Evolutionary conservation across 495 filamentous ascomycete genomes (phyloP), one percentile per base, ranked within the genome.

Genomic region (Penicillium chermesinum): DNA sequence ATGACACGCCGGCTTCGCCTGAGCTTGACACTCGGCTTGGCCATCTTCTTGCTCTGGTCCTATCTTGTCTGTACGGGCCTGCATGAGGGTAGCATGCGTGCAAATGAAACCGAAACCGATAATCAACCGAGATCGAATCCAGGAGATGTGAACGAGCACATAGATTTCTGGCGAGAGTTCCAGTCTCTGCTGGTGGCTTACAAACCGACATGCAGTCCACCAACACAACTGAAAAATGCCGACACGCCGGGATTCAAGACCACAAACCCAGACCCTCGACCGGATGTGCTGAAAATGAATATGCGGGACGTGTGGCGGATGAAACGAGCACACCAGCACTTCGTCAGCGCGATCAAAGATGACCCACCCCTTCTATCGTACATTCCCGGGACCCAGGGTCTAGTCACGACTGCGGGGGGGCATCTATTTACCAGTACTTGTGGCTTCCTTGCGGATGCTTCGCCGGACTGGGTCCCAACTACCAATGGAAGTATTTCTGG

Each of bases 401-500:
- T 80, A 34, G 75, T 80, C 2, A 64, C 62, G 0, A 67, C 66
- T 10, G 62, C 65, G 1, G 64, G 64, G 25, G n/a, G 66, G 66
- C 0, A 32, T 61, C 30, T 69, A 70, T 38, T 48, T 74, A n/a
- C 69, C 71, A 1, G 62, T 69, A 0, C 50, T 72, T 19, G 57
- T 80, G 10, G 68, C 76, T 5, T 72, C 74, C 2, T 46, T 82
- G 2, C 65, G 72, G 2, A 77, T 80, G 71, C 56, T 81, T 10
- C 69, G 79, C 10, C 66, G 69, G 17, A 70, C 69, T 3, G 78
- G 78, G 41, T 79, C 74, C 7, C 62, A 56, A 3, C 55, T 83
- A 5, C 79, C 78, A 1, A 66, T 82, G 2, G 70, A 83, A 55
- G 71, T 82, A 12, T 77, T 80, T 36, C 52, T 82, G 20, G 73